Evolutionary conservation across 2,329 filamentous ascomycete species (phyloP), one percentile per base, ranked within the genome.

Genomic region (Colletotrichum destructivum): DNA sequence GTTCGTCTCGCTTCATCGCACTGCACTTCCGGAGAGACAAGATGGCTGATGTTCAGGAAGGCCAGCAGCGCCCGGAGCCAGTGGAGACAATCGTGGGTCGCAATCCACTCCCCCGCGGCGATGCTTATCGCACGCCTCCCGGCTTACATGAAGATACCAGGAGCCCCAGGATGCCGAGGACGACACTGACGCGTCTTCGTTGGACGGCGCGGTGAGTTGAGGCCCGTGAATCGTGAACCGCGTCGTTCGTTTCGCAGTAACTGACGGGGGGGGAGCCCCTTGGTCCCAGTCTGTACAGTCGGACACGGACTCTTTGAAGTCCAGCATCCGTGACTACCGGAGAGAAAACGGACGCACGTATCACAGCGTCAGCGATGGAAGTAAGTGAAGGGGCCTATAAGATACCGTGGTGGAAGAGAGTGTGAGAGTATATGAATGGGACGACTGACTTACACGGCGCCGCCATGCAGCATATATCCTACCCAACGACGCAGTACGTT

Each of bases 401-500:
- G 26, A 26, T 4, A 4, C 21, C 16, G 16, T 56, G 42, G 15
- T 2, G 15, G 18, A 49, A 1, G 11, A 26, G 26, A 26, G 26
- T 26, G 35, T 15, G 18, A 15, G 2, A 2, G 12, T 38, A 15
- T 3, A 5, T 12, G 31, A 0, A 55, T 18, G 3, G 8, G 13
- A 12, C 11, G 21, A 23, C 35, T 54, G 18, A 61, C 21, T 26
- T 7, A 18, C 21, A 4, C 1, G 3, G 13, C 54, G 5, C 54
- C 40, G 4, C 31, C 7, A 21, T 31, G 11, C 23, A 80, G 75
- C 77, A 74, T 78, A 78, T 61, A 68, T 75, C 9, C 63, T 77
- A 6, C 75, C 76, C 1, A 78, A 77, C 52, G 77, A 79, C 57
- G 75, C 74, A 57, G 75, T 76, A 71, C 42, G 55, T 5, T 13